Conservation (phyloP, 176 grass and related monocot genomes). For the Cocos nucifera region DNA sequence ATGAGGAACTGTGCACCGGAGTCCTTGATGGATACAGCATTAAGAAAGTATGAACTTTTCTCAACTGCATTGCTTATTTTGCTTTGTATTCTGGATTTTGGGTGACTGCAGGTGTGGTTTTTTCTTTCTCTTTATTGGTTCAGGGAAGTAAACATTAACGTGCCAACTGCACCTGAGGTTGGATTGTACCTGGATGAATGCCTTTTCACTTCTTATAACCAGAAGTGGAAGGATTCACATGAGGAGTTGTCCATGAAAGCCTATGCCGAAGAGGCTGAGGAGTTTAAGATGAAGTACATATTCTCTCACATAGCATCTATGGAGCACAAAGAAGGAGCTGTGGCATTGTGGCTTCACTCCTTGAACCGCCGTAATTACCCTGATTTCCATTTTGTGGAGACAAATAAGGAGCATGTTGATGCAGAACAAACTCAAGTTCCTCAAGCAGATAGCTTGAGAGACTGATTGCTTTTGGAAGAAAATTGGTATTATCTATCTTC, state of each 20-base stretch:
- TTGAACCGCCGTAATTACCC: conserved; percentile 81
- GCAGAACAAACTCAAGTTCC: conserved; percentile 11
- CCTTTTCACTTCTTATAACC: conserved; percentile 81
- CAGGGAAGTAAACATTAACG: conserved; percentile 84
- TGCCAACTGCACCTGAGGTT: conserved; percentile 90
- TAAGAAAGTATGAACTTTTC: conserved; percentile 56
- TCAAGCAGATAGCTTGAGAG: conserved; percentile 3
- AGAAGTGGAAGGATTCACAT: conserved; percentile 83
- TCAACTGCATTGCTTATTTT: neutral
- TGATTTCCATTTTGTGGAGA: conserved; percentile 64
- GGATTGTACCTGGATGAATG: conserved; percentile 80
- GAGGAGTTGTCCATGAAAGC: conserved; percentile 80
- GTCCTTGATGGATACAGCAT: conserved; percentile 59
- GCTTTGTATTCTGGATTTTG: neutral
- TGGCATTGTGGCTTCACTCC: conserved; percentile 89
- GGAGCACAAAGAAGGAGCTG: conserved; percentile 88
- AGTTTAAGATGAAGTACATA: conserved; percentile 87
- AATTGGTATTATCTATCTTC: no score
- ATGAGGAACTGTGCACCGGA: conserved; percentile 81
- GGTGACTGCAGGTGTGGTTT: neutral
- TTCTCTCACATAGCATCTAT: conserved; percentile 83
- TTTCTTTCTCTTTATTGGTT: conserved; percentile 8
- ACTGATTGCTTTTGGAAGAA: neutral
- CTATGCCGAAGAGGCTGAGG: conserved; percentile 60
- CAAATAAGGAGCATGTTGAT: conserved; percentile 6